Percentiles rank a stretch among this genome's conserved stretches.
phyloP scores from a whole-genome alignment of 768 basidiomycete species.

The Suillus placidus region DNA sequence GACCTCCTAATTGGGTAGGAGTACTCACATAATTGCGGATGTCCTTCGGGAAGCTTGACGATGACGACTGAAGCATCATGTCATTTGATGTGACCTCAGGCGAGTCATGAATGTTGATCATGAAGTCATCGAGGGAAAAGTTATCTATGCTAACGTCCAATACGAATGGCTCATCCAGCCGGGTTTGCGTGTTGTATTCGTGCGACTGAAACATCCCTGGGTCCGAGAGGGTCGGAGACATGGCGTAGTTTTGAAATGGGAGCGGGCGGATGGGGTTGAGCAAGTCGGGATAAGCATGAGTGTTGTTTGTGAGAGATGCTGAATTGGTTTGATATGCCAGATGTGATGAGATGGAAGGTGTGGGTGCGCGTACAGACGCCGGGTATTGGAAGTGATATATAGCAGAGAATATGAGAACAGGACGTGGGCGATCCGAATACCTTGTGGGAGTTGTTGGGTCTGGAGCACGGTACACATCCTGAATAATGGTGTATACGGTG shows the following conservation, averaged over 20 bases:
- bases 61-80: slow-evolving; percentile 18
- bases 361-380: slow-evolving; percentile 16
- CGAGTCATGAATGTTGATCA: slow-evolving; percentile 16
- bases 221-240: slow-evolving; percentile 2
- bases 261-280: neutral
- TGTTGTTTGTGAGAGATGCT: neutral
- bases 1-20: neutral
- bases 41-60: slow-evolving; percentile 33
- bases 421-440: slow-evolving; percentile 26
- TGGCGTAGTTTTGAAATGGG: slow-evolving; percentile 14
- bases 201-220: neutral
- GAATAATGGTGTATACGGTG: slow-evolving; percentile 64
- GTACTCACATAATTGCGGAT: slow-evolving; percentile 39
- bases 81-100: slow-evolving; percentile 16
- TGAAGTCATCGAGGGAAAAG: slow-evolving; percentile 29
- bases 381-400: slow-evolving; percentile 59
- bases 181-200: slow-evolving; percentile 21
- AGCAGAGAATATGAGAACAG: slow-evolving; percentile 53
- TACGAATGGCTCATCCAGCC: slow-evolving; percentile 34
- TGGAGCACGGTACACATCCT: slow-evolving; percentile 51
- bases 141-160: slow-evolving; percentile 33
- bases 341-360: slow-evolving; percentile 20
- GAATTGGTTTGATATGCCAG: neutral
- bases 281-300: slow-evolving; percentile 9
- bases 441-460: slow-evolving; percentile 26